Percentiles rank a stretch among this genome's conserved stretches.
phyloP scores from a whole-genome alignment of 116 monocot genomes.

The Posidonia oceanica region DNA sequence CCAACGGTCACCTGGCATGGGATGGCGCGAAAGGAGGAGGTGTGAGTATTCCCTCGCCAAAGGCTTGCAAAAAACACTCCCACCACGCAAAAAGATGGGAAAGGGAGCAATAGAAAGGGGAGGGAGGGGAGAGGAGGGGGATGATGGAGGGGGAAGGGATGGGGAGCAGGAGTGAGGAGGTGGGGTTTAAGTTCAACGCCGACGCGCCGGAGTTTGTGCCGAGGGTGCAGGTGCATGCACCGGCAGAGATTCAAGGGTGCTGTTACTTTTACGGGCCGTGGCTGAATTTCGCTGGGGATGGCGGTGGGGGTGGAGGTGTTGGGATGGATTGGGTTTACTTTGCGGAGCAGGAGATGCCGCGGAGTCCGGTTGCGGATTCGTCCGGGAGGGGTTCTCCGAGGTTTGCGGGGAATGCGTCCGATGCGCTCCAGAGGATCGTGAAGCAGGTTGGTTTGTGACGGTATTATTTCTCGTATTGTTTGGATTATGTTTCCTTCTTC shows the following conservation, averaged over 20 bases:
- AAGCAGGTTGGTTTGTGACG: slow-evolving; percentile 42
- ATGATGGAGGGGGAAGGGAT: neutral
- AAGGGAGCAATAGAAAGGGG: neutral
- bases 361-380: slow-evolving; percentile 24
- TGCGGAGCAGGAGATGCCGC: slow-evolving; percentile 21
- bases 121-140: neutral
- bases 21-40: neutral
- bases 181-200: slow-evolving; percentile 57
- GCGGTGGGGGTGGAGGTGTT: slow-evolving; percentile 13
- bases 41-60: neutral
- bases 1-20: neutral
- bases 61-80: neutral
- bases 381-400: neutral
- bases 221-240: slow-evolving; percentile 9
- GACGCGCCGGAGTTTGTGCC: slow-evolving; percentile 79
- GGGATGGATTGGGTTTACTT: slow-evolving; percentile 45
- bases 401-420: slow-evolving; percentile 5
- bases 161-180: no score
- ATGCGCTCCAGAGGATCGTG: slow-evolving; percentile 44
- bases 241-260: neutral
- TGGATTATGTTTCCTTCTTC: neutral
- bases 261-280: slow-evolving; percentile 44
- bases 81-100: neutral
- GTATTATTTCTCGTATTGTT: neutral
- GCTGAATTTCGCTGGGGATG: slow-evolving; percentile 21